Evolutionary conservation across 139 green algal genomes (phyloP).

Genomic region (Nannochloris sp.): DNA sequence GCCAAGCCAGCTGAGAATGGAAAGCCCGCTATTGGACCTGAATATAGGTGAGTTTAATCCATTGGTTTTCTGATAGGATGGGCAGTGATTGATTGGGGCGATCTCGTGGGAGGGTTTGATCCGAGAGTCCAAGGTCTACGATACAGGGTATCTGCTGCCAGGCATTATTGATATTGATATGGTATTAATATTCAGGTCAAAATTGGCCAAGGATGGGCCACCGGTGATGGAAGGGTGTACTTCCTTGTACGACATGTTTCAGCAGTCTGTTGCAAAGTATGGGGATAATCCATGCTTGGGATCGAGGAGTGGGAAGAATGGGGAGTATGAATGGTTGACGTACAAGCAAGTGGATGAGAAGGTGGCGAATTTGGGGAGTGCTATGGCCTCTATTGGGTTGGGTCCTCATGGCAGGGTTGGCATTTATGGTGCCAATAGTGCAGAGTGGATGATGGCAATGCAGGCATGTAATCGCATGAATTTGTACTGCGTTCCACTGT

Average conservation of each 20-base stretch:
- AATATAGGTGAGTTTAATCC: slow-evolving; percentile 17
- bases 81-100: too few relatives aligned
- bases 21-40: slow-evolving; percentile 9
- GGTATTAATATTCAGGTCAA: slow-evolving; percentile 5
- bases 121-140: too few relatives aligned
- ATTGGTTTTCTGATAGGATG: background rate
- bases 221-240: slow-evolving; percentile 28
- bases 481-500: slow-evolving; percentile 84
- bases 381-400: slow-evolving; percentile 34
- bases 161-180: background rate
- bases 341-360: slow-evolving; percentile 32
- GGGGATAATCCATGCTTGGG: slow-evolving; percentile 44
- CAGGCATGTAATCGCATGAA: slow-evolving; percentile 87
- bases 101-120: too few relatives aligned
- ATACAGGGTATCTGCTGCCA: background rate
- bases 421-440: slow-evolving; percentile 75
- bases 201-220: slow-evolving; percentile 48
- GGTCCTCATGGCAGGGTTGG: slow-evolving; percentile 30
- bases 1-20: slow-evolving; percentile 7
- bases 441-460: slow-evolving; percentile 91
- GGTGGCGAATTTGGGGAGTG: slow-evolving; percentile 28
- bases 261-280: slow-evolving; percentile 41
- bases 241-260: slow-evolving; percentile 71
- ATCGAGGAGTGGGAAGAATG: slow-evolving; percentile 13
- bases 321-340: slow-evolving; percentile 37